Percentiles rank a stretch among this genome's conserved stretches.
Evolutionary conservation across 1,284 basidiomycete species (phyloP).

Genomic region (Laetiporus sulphureus): DNA sequence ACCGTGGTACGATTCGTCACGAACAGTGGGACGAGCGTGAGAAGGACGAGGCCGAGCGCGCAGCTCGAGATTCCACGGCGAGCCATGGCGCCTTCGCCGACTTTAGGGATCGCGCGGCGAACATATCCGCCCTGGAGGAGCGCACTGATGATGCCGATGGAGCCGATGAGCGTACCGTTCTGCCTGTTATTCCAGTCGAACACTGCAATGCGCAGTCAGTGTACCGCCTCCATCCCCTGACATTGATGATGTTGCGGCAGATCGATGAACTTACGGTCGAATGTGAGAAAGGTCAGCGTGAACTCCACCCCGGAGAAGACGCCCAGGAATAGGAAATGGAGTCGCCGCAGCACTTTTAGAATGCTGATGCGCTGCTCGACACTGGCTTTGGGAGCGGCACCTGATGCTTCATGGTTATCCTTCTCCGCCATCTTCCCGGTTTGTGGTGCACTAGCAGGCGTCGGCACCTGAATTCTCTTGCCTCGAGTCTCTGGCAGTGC

Average conservation of each 20-base stretch:
- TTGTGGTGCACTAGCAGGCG: slow-evolving; percentile 9
- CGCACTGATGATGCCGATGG: slow-evolving; percentile 84
- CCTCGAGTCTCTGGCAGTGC: slow-evolving; percentile 76
- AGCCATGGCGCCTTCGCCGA: slow-evolving; percentile 77
- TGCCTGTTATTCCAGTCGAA: slow-evolving; percentile 87
- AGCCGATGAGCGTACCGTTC: slow-evolving; percentile 82
- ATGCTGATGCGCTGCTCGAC: slow-evolving; percentile 43
- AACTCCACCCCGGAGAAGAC: slow-evolving; percentile 92
- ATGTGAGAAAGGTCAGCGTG: slow-evolving; percentile 86
- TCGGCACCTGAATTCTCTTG: slow-evolving; percentile 25
- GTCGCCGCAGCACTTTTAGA: slow-evolving; percentile 48
- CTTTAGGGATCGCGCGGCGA: slow-evolving; percentile 61
- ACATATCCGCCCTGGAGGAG: slow-evolving; percentile 89
- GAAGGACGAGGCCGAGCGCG: slow-evolving; percentile 56
- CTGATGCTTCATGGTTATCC: slow-evolving; percentile 5
- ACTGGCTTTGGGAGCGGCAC: slow-evolving; percentile 25
- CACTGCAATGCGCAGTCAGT: slow-evolving; percentile 36
- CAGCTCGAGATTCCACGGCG: slow-evolving; percentile 71
- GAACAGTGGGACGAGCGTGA: slow-evolving; percentile 62
- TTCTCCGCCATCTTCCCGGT: neutral
- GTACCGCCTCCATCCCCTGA: neutral
- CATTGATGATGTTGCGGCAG: neutral
- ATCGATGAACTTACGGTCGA: slow-evolving; percentile 50
- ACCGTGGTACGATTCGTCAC: slow-evolving; percentile 34
- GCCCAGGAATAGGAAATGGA: slow-evolving; percentile 81